phyloP scores from a whole-genome alignment of 164 flowering plant species.

The Saururus chinensis region DNA sequence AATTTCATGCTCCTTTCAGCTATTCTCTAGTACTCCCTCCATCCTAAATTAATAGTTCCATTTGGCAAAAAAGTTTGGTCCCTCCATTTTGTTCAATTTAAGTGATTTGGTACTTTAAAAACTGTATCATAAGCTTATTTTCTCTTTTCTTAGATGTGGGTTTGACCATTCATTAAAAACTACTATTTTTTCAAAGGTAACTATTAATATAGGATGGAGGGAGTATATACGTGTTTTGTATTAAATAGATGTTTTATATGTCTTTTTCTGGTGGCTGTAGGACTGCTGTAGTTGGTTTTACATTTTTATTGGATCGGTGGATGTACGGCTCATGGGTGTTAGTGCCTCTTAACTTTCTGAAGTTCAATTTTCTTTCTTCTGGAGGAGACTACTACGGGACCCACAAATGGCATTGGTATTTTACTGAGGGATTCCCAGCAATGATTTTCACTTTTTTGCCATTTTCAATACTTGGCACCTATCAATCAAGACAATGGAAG shows the following conservation, averaged over 20 bases:
- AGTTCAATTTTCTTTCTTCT: constrained; percentile 83
- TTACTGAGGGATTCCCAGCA: constrained; percentile 72
- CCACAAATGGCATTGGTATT: constrained; percentile 95
- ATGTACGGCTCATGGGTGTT: constrained; percentile 77
- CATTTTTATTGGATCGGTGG: constrained; percentile 56
- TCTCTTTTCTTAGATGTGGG: too few relatives aligned
- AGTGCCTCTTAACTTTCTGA: constrained; percentile 84
- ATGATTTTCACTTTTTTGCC: constrained; percentile 81
- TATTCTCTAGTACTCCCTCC: too few relatives aligned
- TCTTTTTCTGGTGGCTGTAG: constrained; percentile 28
- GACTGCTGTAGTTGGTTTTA: constrained; percentile 46
- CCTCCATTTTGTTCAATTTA: too few relatives aligned
- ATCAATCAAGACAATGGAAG: constrained; percentile 61
- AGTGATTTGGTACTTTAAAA: too few relatives aligned
- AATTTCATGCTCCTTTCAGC: too few relatives aligned
- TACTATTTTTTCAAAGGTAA: too few relatives aligned
- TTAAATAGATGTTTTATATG: neutral
- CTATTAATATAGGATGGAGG: too few relatives aligned
- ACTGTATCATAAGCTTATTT: too few relatives aligned
- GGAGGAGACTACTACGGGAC: constrained; percentile 96
- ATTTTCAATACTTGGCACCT: constrained; percentile 46
- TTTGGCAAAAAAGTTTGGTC: too few relatives aligned
- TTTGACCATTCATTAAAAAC: too few relatives aligned
- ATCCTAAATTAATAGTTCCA: too few relatives aligned
- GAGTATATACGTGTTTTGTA: neutral